Percentiles rank a stretch among this genome's conserved stretches.
Evolutionary conservation across 176 grass and related monocot species (phyloP).

Genomic region (Eremochloa ophiuroides): DNA sequence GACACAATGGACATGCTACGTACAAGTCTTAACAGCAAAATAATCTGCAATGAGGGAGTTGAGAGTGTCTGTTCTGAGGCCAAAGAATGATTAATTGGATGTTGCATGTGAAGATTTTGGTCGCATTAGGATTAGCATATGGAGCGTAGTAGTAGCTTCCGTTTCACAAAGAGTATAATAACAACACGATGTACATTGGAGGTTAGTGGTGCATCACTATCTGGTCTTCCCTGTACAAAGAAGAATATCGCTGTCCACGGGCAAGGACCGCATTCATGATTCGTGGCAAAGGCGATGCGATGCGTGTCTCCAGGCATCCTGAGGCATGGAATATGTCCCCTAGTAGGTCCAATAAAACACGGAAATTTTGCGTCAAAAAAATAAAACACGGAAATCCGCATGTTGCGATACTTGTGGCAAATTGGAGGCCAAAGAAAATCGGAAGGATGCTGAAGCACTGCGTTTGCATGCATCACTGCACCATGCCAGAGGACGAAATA

Average conservation of each 20-base stretch:
- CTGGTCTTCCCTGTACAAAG: slow-evolving; percentile 21
- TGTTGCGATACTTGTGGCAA: no score
- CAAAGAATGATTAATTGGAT: not conserved
- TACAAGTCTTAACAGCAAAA: not conserved
- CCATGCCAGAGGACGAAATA: no score
- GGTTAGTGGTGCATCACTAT: slow-evolving; percentile 31
- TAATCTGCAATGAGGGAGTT: not conserved
- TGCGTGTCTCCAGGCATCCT: slow-evolving; percentile 8
- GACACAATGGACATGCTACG: not conserved
- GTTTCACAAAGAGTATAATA: not conserved
- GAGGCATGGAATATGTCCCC: slow-evolving; percentile 17
- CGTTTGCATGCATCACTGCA: no score
- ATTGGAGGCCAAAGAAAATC: no score
- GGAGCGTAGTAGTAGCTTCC: no score
- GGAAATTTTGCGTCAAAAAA: no score
- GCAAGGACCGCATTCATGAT: not conserved
- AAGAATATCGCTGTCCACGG: not conserved
- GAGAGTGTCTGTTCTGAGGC: not conserved
- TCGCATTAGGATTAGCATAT: not conserved
- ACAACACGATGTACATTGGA: not conserved
- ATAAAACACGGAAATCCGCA: not conserved
- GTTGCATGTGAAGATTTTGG: not conserved
- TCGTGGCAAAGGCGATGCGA: not conserved
- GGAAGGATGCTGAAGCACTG: no score
- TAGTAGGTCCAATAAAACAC: not conserved